These are phyloP conservation scores for Vitis cinerea DNA, from an alignment of 164 flowering plant species.

Conservation along the genomic window DNA sequence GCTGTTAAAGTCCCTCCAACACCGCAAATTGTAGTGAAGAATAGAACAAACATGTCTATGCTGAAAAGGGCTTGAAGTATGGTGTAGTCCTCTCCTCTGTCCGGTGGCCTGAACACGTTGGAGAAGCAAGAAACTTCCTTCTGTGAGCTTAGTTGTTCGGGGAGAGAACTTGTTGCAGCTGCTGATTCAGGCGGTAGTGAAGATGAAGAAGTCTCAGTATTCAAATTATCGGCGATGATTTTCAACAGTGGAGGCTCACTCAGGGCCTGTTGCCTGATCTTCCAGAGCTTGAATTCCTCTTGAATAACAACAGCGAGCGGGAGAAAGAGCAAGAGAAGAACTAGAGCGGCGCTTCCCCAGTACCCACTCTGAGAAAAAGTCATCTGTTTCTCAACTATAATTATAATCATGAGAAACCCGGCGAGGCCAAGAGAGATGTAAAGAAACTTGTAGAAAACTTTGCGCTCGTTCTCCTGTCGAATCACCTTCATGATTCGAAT, in stretches of 20 bases:
- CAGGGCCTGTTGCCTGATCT: constrained; percentile 1
- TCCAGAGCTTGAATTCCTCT: constrained; percentile 25
- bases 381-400: constrained; percentile 12
- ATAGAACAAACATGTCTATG: constrained; percentile 35
- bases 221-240: constrained; percentile 16
- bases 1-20: constrained; percentile 41
- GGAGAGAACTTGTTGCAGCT: too few species aligned
- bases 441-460: constrained; percentile 34
- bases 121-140: constrained; percentile 21
- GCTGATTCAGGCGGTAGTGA: too few species aligned
- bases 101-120: constrained; percentile 28
- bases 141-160: background rate
- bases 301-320: constrained; percentile 27
- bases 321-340: constrained; percentile 24
- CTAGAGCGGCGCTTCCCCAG: constrained; percentile 15
- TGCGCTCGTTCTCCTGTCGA: constrained; percentile 23
- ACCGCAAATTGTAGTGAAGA: constrained; percentile 29
- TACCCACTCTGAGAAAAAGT: constrained; percentile 16
- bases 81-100: constrained; percentile 39
- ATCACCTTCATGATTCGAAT: constrained; percentile 28
- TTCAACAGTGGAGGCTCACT: constrained; percentile 12
- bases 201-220: too few species aligned
- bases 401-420: constrained; percentile 27
- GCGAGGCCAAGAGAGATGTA: constrained; percentile 27
- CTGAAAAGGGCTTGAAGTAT: constrained; percentile 43